Evolutionary conservation across 2,329 filamentous ascomycete species (phyloP).

Genomic region (Escovopsis sp.): DNA sequence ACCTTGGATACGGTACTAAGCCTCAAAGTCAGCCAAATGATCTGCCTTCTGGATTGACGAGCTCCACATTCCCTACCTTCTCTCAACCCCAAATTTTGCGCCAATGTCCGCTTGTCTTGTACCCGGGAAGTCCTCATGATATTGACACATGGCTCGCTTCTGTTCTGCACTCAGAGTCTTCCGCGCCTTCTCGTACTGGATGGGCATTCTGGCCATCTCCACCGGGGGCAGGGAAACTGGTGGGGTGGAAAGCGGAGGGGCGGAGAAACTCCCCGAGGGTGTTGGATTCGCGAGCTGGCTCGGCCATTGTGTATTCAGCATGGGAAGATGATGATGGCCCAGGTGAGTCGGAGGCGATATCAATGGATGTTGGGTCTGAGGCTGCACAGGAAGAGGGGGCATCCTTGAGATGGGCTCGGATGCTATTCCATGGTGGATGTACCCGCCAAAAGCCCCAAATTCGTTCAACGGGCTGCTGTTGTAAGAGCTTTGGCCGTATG

Average conservation of each 20-base stretch:
- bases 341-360: slow-evolving; percentile 26
- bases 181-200: slow-evolving; percentile 47
- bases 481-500: slow-evolving; percentile 48
- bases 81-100: slow-evolving; percentile 84
- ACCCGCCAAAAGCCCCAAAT: slow-evolving; percentile 43
- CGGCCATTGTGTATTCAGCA: slow-evolving; percentile 64
- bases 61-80: slow-evolving; percentile 53
- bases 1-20: slow-evolving; percentile 96
- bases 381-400: slow-evolving; percentile 33
- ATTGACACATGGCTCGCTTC: slow-evolving; percentile 83
- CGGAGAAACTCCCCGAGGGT: slow-evolving; percentile 35
- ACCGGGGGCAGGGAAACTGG: slow-evolving; percentile 34
- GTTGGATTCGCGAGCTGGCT: slow-evolving; percentile 66
- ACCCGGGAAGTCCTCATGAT: slow-evolving; percentile 76
- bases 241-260: slow-evolving; percentile 45
- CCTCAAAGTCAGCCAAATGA: slow-evolving; percentile 7
- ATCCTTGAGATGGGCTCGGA: slow-evolving; percentile 36
- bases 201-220: slow-evolving; percentile 14
- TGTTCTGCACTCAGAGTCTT: slow-evolving; percentile 87
- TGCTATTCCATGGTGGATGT: slow-evolving; percentile 37
- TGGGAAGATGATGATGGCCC: slow-evolving; percentile 46
- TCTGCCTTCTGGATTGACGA: slow-evolving; percentile 10
- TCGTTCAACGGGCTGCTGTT: slow-evolving; percentile 44
- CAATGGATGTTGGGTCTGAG: slow-evolving; percentile 16
- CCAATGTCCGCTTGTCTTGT: slow-evolving; percentile 96